phyloP scores from a whole-genome alignment of 2,329 filamentous ascomycete species.

The Aureobasidium namibiae region DNA sequence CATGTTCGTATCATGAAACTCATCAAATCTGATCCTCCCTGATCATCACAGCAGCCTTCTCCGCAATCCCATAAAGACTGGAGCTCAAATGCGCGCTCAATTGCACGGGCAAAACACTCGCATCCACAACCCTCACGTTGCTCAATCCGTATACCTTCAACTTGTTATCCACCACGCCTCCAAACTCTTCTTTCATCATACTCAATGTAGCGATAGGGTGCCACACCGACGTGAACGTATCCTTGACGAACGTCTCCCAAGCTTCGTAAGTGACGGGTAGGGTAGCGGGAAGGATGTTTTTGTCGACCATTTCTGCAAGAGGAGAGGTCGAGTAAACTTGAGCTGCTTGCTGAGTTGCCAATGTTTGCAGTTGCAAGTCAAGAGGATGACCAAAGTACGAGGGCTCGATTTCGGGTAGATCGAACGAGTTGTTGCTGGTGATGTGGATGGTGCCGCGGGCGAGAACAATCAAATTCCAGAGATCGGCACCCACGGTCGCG shows the following conservation, averaged over 20 bases:
- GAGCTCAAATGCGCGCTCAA: slow-evolving; percentile 19
- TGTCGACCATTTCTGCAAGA: slow-evolving; percentile 21
- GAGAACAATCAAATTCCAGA: slow-evolving; percentile 28
- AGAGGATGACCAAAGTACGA: slow-evolving; percentile 35
- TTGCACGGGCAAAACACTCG: slow-evolving; percentile 20
- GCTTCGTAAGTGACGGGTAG: slow-evolving; percentile 14
- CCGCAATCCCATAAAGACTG: slow-evolving; percentile 17
- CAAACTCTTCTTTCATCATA: slow-evolving; percentile 23
- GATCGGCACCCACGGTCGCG: slow-evolving; percentile 26
- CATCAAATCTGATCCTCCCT: slow-evolving; percentile 1
- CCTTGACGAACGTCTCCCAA: slow-evolving; percentile 19
- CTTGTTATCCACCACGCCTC: slow-evolving; percentile 18
- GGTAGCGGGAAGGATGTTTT: slow-evolving; percentile 21
- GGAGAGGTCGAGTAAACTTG: slow-evolving; percentile 21
- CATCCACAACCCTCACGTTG: slow-evolving; percentile 18
- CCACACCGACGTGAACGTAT: slow-evolving; percentile 21
- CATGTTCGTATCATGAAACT: not conserved
- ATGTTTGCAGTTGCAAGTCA: slow-evolving; percentile 29
- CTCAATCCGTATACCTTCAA: slow-evolving; percentile 18
- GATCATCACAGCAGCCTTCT: slow-evolving; percentile 17
- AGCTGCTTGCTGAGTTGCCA: slow-evolving; percentile 26
- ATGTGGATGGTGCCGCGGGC: slow-evolving; percentile 22
- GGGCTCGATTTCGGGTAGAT: slow-evolving; percentile 33
- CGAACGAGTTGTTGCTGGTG: slow-evolving; percentile 19
- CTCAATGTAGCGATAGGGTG: slow-evolving; percentile 23